A percentile compares a stretch with the other conserved stretches of the same genome.
These are phyloP conservation scores for Kockiozyma suomiensis DNA, from an alignment of 805 yeast genomes.

Conservation along the genomic window DNA sequence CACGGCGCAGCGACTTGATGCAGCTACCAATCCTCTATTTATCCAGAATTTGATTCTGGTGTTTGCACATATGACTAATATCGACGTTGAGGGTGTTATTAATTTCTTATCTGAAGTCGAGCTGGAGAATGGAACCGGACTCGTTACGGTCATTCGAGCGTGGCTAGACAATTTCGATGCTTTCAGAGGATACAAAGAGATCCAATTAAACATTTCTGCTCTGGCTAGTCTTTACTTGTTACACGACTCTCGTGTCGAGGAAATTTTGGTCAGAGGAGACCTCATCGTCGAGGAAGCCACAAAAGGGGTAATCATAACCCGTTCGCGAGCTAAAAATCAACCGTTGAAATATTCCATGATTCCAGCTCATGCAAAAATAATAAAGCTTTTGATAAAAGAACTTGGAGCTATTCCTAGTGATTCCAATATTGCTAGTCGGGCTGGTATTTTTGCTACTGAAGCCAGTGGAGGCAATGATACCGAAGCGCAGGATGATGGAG, in stretches of 20 bases:
- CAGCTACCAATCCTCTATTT: slow-evolving; percentile 70
- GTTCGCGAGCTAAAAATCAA: slow-evolving; percentile 72
- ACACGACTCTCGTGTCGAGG: slow-evolving; percentile 55
- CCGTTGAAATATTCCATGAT: slow-evolving; percentile 66
- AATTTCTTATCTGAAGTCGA: slow-evolving; percentile 53
- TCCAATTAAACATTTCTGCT: slow-evolving; percentile 67
- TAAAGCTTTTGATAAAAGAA: slow-evolving; percentile 71
- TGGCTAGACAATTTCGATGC: slow-evolving; percentile 86
- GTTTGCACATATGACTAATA: slow-evolving; percentile 67
- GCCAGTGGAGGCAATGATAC: slow-evolving; percentile 22
- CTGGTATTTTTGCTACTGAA: slow-evolving; percentile 39
- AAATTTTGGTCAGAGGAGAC: slow-evolving; percentile 74
- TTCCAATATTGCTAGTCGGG: slow-evolving; percentile 45
- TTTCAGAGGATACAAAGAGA: slow-evolving; percentile 74
- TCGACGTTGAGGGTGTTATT: slow-evolving; percentile 65
- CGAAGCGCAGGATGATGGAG: slow-evolving; percentile 46
- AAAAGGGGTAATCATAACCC: slow-evolving; percentile 70
- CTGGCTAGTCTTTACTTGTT: slow-evolving; percentile 65
- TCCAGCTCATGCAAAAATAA: slow-evolving; percentile 69
- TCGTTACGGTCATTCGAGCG: slow-evolving; percentile 63
- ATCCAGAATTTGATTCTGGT: slow-evolving; percentile 77
- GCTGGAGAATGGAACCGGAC: slow-evolving; percentile 44
- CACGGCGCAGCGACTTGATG: slow-evolving; percentile 64
- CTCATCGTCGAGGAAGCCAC: slow-evolving; percentile 56
- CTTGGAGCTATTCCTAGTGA: slow-evolving; percentile 63